Evolutionary conservation across 2,329 filamentous ascomycete species (phyloP), one percentile per base, ranked within the genome.

Genomic region (Arachnopeziza araneosa): DNA sequence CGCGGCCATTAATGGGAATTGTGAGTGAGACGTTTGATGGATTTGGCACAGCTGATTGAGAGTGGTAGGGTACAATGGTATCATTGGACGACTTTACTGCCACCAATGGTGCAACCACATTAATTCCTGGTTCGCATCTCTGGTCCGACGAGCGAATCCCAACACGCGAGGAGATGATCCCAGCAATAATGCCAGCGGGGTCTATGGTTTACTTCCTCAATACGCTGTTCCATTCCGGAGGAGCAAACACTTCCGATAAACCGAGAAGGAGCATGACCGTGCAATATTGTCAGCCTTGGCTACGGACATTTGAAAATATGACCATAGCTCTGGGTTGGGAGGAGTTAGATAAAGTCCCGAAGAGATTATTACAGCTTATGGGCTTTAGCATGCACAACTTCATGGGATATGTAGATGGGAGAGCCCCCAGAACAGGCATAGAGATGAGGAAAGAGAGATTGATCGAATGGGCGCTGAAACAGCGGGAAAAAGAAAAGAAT

Each of bases 301-400:
- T 74, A 24, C 64, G 74, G n/a, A 69, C 71, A n/a, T 68, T 66
- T 54, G 74, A 75, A 63, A 76, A 76, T 55, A 70, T 73, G 64
- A 70, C 71, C 7, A 63, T 76, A 6, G 71, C 73, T 14, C 70
- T 74, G 56, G 72, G 73, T 14, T 71, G 68, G 68, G 66, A 71
- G 50, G 63, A 71, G 52, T 26, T 70, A 50, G 68, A 71, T 63
- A 50, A 59, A 19, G 60, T 70, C 4, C 68, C 68, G 6, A 65
- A 70, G 52, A 64, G 51, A 24, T 53, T 71, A 3, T 54, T 70
- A 56, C 50, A 51, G 26, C 54, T 70, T 62, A 66, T 70, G 67
- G 68, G 68, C 5, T 70, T 71, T 23, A 67, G 63, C 32, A 67
- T 63, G 21, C 66, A 68, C 64, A 62, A 65, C 56, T 70, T 71